Percentiles rank a stretch among this genome's conserved stretches.
phyloP scores from a whole-genome alignment of 2,329 filamentous ascomycete species.

The Colletotrichum filicis region DNA sequence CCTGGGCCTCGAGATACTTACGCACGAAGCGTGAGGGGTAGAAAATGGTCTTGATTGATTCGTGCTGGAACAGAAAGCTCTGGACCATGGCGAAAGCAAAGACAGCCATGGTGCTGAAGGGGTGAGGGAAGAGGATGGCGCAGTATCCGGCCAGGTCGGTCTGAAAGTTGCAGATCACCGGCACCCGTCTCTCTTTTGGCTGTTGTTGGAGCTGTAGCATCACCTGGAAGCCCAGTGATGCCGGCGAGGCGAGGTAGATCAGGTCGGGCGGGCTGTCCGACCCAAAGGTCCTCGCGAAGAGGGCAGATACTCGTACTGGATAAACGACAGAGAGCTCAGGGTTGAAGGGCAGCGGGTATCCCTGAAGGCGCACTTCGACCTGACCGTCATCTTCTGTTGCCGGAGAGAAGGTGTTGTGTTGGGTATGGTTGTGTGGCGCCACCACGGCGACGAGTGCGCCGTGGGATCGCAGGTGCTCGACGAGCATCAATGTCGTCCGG shows the following conservation, averaged over 20 bases:
- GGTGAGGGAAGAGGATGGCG: constrained; percentile 73
- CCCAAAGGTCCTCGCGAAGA: constrained; percentile 71
- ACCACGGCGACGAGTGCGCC: constrained; percentile 74
- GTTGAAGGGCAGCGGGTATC: constrained; percentile 77
- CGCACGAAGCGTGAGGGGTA: constrained; percentile 74
- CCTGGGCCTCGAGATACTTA: constrained; percentile 68
- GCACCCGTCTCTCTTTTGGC: constrained; percentile 62
- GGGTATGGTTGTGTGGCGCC: constrained; percentile 68
- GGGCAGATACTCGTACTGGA: constrained; percentile 71
- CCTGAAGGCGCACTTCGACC: constrained; percentile 68
- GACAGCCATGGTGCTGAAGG: constrained; percentile 69
- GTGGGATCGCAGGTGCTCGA: constrained; percentile 73
- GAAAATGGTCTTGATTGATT: constrained; percentile 73
- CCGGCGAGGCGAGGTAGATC: constrained; percentile 77
- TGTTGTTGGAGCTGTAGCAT: constrained; percentile 75
- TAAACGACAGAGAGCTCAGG: constrained; percentile 77
- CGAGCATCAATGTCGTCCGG: constrained; percentile 75
- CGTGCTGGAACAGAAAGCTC: constrained; percentile 72
- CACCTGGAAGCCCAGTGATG: constrained; percentile 76
- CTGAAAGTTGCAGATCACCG: constrained; percentile 76
- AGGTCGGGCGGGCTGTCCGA: constrained; percentile 65
- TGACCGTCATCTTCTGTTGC: constrained; percentile 40
- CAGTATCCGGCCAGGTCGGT: constrained; percentile 78
- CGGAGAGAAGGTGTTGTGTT: constrained; percentile 65
- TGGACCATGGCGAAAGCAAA: constrained; percentile 72